These are phyloP conservation scores for Scenedesmus sp. DNA, from an alignment of 163 green algal species.

Conservation along the genomic window DNA sequence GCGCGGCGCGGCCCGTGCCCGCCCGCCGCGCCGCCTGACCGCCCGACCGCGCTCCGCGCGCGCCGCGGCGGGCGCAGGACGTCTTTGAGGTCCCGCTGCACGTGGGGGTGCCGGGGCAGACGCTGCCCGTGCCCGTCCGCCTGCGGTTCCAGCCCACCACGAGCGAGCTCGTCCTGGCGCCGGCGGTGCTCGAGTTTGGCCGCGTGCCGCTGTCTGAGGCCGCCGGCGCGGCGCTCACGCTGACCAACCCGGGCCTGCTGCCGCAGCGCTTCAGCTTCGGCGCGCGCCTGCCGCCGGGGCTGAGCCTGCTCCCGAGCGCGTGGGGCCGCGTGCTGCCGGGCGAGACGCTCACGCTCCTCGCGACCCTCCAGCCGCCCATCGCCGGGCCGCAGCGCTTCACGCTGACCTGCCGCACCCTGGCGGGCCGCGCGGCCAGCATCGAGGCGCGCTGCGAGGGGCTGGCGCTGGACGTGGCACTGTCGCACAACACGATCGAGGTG, in stretches of 20 bases:
- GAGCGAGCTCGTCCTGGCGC: conserved; percentile 63
- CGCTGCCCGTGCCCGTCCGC: conserved; percentile 60
- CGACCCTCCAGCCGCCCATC: conserved; percentile 61
- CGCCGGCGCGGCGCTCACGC: conserved; percentile 49
- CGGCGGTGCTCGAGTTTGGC: conserved; percentile 64
- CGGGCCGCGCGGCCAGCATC: conserved; percentile 61
- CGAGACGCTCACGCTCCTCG: conserved; percentile 53
- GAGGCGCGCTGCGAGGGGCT: conserved; percentile 52
- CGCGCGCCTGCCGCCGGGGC: conserved; percentile 31
- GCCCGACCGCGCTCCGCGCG: too few species aligned
- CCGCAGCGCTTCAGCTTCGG: conserved; percentile 69
- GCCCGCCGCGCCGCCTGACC: too few species aligned
- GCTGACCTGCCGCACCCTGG: conserved; percentile 55
- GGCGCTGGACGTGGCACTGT: conserved; percentile 54
- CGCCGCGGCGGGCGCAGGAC: conserved; percentile 19
- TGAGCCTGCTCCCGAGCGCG: conserved; percentile 63
- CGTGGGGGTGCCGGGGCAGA: conserved; percentile 59
- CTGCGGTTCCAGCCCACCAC: conserved; percentile 60
- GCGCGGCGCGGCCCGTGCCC: too few species aligned
- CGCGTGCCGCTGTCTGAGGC: conserved; percentile 42
- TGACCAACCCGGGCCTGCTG: conserved; percentile 67
- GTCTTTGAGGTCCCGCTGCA: conserved; percentile 56
- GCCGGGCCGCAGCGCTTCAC: conserved; percentile 57
- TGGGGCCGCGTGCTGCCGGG: conserved; percentile 53
- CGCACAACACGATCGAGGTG: conserved; percentile 53